These are phyloP conservation scores for Tetragonia tetragonoides DNA, from an alignment of 148 eudicot species.

Conservation along the genomic window DNA sequence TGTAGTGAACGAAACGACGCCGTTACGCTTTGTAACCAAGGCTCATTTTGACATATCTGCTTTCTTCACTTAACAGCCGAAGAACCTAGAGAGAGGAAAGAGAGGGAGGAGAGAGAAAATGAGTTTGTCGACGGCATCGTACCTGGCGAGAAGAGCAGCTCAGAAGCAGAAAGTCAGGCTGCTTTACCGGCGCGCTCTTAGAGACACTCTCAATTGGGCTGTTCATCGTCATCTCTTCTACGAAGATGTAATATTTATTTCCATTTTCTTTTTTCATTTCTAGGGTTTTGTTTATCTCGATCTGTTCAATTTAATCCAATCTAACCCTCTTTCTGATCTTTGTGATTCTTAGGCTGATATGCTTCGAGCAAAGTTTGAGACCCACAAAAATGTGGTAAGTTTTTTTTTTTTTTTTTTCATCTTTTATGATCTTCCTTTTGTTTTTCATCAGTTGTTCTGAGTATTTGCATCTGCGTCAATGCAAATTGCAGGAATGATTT, in stretches of 20 bases:
- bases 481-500: background rate
- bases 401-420: too few relatives aligned
- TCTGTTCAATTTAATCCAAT: background rate
- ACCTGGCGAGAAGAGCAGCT: slow-evolving; percentile 73
- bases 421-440: background rate
- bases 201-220: slow-evolving; percentile 95
- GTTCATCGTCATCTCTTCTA: slow-evolving; percentile 98
- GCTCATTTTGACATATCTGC: background rate
- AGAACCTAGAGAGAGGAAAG: background rate
- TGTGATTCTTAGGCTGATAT: slow-evolving; percentile 65
- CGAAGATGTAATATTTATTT: slow-evolving; percentile 49
- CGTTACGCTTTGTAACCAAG: background rate
- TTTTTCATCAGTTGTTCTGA: background rate
- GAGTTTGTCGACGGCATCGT: slow-evolving; percentile 57
- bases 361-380: slow-evolving; percentile 79
- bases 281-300: slow-evolving; percentile 27
- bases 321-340: slow-evolving; percentile 2
- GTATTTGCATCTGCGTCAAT: background rate
- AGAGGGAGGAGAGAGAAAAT: slow-evolving; percentile 32
- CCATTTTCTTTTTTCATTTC: slow-evolving; percentile 26
- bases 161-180: slow-evolving; percentile 83
- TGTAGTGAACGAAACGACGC: slow-evolving; percentile 16
- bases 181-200: slow-evolving; percentile 75
- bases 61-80: too few relatives aligned
- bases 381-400: slow-evolving; percentile 69